phyloP scores from a whole-genome alignment of 2,329 filamentous ascomycete species.

The Fusarium sp. region DNA sequence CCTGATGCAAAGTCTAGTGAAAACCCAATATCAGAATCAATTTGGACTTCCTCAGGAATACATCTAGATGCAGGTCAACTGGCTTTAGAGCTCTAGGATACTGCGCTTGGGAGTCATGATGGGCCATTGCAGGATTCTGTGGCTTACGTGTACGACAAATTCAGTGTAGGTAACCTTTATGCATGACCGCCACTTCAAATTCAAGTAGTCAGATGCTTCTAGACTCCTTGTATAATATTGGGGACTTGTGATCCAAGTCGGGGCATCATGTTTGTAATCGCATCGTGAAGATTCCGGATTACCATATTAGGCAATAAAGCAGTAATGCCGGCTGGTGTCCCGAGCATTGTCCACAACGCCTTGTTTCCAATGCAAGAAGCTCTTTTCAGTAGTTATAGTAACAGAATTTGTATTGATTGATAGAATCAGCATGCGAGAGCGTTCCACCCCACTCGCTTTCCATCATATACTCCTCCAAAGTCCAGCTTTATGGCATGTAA shows the following conservation, averaged over 20 bases:
- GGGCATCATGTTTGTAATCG: not conserved
- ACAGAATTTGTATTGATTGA: not conserved
- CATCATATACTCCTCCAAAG: not conserved
- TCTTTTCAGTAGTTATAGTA: not conserved
- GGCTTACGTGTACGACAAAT: not conserved
- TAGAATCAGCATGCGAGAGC: not conserved
- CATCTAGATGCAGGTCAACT: not conserved
- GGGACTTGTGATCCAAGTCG: not conserved
- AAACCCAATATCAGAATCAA: not conserved
- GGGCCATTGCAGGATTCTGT: not conserved
- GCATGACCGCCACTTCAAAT: not conserved
- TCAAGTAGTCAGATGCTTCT: constrained; percentile 8
- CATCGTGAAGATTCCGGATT: constrained; percentile 22
- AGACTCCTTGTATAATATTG: not conserved
- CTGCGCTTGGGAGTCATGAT: not conserved
- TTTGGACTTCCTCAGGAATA: not conserved
- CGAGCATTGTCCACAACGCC: not conserved
- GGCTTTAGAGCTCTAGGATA: not conserved
- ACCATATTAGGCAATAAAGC: constrained; percentile 28
- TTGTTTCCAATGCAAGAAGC: not conserved
- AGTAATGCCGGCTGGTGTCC: not conserved
- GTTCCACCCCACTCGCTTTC: not conserved
- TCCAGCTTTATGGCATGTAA: not conserved
- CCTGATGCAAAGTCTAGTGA: not conserved
- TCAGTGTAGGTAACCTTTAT: not conserved